phyloP scores from a whole-genome alignment of 176 grass and related monocot genomes.

The Paspalum vaginatum region DNA sequence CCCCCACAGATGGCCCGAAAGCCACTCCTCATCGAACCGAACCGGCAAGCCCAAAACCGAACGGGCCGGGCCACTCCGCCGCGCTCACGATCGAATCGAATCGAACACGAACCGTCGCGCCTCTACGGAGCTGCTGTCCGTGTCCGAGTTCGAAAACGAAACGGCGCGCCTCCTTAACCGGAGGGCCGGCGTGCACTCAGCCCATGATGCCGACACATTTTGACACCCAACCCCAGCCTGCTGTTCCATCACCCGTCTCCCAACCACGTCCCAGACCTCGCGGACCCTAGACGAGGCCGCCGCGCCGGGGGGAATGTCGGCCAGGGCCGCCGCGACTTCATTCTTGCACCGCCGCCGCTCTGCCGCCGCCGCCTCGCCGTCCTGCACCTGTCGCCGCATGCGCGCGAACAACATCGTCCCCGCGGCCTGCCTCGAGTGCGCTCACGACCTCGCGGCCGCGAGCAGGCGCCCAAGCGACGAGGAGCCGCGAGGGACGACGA shows the following conservation, averaged over 20 bases:
- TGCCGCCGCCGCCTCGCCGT: neutral
- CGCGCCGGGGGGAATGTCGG: no score
- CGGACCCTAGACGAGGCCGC: no score
- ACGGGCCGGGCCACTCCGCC: neutral
- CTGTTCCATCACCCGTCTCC: neutral
- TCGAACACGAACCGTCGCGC: neutral
- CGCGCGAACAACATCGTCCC: neutral
- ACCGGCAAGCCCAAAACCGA: neutral
- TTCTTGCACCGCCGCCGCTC: neutral
- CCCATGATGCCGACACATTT: no score
- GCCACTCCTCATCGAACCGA: no score
- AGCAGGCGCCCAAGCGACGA: neutral
- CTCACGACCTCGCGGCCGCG: neutral
- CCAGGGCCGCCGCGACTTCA: neutral
- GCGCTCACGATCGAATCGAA: no score
- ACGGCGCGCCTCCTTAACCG: neutral
- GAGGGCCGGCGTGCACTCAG: neutral
- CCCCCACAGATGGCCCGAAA: neutral
- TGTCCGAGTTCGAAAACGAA: neutral
- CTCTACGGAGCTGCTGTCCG: neutral
- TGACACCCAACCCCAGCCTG: neutral
- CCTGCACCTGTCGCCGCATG: neutral
- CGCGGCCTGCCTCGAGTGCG: neutral
- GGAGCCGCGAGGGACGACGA: neutral
- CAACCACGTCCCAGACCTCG: neutral